Conservation (phyloP, 208 protist species). For the Wallacemonas sp. region DNA sequence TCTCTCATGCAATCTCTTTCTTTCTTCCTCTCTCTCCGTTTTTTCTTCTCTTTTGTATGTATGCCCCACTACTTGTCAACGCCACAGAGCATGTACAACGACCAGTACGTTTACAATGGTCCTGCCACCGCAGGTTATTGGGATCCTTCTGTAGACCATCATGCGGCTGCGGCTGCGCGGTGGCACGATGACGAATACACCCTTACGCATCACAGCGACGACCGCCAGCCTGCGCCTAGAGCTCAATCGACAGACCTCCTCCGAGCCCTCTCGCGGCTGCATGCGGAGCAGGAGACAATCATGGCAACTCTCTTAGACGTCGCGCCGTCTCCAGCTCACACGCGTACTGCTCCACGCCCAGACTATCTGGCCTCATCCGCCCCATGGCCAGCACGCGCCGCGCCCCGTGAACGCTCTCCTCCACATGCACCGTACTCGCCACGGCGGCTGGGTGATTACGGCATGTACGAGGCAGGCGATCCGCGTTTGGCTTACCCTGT, state of each 20-base stretch:
- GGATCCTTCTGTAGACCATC: too few relatives aligned
- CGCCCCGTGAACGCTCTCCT: too few relatives aligned
- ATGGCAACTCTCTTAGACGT: not conserved
- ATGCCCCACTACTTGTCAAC: not conserved
- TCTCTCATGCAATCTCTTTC: not conserved
- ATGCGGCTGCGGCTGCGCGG: too few relatives aligned
- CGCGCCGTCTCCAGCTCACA: not conserved
- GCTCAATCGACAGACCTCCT: not conserved
- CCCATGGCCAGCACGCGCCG: too few relatives aligned
- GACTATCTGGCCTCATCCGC: not conserved
- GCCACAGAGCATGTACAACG: constrained; percentile 7
- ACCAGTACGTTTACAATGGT: constrained; percentile 12
- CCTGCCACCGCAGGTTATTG: not conserved
- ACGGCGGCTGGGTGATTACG: too few relatives aligned
- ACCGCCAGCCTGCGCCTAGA: too few relatives aligned
- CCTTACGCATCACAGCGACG: too few relatives aligned
- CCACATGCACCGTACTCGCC: too few relatives aligned
- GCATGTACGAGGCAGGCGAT: too few relatives aligned
- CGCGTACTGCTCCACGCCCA: not conserved
- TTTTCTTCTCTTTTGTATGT: not conserved
- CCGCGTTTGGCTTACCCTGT: too few relatives aligned
- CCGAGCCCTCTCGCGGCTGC: constrained; percentile 4
- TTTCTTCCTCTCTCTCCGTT: not conserved
- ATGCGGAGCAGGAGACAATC: constrained; percentile 1
- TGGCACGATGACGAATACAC: too few relatives aligned